Conservation (phyloP, 257 asterid species). For the Lycium ferocissimum region DNA sequence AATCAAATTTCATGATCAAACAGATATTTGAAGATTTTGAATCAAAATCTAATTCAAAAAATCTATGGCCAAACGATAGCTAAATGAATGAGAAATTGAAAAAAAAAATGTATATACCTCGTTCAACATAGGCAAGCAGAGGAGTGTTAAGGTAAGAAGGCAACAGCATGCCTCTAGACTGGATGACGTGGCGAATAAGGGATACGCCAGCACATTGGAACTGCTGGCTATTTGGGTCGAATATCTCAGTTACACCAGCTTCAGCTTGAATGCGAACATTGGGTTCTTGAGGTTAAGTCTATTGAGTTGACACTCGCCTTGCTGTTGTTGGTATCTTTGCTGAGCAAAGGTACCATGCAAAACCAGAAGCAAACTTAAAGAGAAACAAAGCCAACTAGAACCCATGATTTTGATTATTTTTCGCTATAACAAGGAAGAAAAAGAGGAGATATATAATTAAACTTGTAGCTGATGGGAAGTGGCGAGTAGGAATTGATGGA, state of each 20-base stretch:
- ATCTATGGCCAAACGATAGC: too few relatives aligned
- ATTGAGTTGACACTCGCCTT: slow-evolving; percentile 57
- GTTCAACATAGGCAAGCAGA: slow-evolving; percentile 54
- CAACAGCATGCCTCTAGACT: slow-evolving; percentile 54
- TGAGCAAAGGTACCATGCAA: slow-evolving; percentile 48
- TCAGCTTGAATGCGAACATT: slow-evolving; percentile 47
- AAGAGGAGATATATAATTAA: background rate
- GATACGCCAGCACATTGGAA: slow-evolving; percentile 67
- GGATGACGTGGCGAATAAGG: slow-evolving; percentile 45
- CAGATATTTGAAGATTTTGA: too few relatives aligned
- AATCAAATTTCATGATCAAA: too few relatives aligned
- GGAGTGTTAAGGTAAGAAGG: slow-evolving; percentile 68
- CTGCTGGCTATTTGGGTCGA: slow-evolving; percentile 56
- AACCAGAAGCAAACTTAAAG: slow-evolving; percentile 38
- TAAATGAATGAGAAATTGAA: background rate
- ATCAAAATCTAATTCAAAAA: too few relatives aligned
- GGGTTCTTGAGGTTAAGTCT: slow-evolving; percentile 56
- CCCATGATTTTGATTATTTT: slow-evolving; percentile 41
- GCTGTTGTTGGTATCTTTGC: slow-evolving; percentile 40
- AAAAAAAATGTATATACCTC: slow-evolving; percentile 32
- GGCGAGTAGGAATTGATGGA: slow-evolving; percentile 31
- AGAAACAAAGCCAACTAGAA: slow-evolving; percentile 33
- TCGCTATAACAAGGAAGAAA: too few relatives aligned
- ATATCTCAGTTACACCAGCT: slow-evolving; percentile 64
- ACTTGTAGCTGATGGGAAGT: slow-evolving; percentile 34